Percentiles rank a stretch among this genome's conserved stretches.
Evolutionary conservation across 2,329 filamentous ascomycete genomes (phyloP).

Genomic region (Diaporthe sp.): DNA sequence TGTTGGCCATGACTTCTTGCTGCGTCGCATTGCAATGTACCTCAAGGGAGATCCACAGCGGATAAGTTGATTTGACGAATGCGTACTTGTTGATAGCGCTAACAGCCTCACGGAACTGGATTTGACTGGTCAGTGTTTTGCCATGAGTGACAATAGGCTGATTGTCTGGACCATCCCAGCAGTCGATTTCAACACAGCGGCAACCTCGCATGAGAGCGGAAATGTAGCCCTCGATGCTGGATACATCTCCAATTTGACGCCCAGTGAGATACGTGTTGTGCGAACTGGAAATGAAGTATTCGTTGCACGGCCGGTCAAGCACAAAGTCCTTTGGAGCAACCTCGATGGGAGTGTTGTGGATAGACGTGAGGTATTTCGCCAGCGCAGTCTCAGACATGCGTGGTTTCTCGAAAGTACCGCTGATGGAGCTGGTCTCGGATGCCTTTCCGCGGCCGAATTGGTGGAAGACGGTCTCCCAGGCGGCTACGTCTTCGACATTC

Average conservation of each 20-base stretch:
- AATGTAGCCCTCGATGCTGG: constrained; percentile 96
- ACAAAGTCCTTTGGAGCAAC: constrained; percentile 72
- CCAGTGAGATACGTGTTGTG: constrained; percentile 98
- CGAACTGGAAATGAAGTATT: constrained; percentile 98
- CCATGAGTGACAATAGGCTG: constrained; percentile 93
- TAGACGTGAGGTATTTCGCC: constrained; percentile 81
- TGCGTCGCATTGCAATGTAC: constrained; percentile 91
- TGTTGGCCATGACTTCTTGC: constrained; percentile 89
- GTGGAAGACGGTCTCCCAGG: constrained; percentile 81
- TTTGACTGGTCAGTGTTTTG: constrained; percentile 87
- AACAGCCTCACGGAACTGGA: constrained; percentile 93
- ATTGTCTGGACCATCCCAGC: constrained; percentile 93
- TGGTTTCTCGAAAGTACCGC: constrained; percentile 61
- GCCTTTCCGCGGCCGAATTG: constrained; percentile 71
- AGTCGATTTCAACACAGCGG: constrained; percentile 96
- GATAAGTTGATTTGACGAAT: constrained; percentile 88
- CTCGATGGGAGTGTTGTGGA: constrained; percentile 77
- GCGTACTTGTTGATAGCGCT: constrained; percentile 95
- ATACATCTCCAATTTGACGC: constrained; percentile 88
- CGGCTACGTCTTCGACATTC: constrained; percentile 76
- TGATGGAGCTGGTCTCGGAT: constrained; percentile 44
- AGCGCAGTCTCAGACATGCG: constrained; percentile 86
- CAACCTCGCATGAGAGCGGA: constrained; percentile 89
- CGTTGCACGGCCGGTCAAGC: constrained; percentile 89
- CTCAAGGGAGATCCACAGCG: constrained; percentile 94